These are phyloP conservation scores for Trichoderma orchidacearum DNA, from an alignment of 495 filamentous ascomycete species.

Conservation along the genomic window DNA sequence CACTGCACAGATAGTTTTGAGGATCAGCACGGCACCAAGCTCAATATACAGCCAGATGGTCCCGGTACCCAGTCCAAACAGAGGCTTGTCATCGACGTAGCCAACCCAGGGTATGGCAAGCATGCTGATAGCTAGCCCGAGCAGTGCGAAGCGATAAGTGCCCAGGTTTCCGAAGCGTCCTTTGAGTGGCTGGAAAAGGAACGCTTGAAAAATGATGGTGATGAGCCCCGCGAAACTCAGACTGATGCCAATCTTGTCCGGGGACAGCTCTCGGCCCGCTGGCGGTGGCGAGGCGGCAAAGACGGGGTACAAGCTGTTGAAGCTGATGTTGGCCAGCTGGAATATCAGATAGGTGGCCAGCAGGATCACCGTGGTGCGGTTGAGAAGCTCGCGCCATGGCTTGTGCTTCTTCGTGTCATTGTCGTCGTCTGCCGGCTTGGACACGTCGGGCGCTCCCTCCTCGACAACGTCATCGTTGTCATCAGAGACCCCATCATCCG, in stretches of 20 bases:
- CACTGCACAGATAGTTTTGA: slow-evolving; percentile 82
- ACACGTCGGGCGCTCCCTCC: slow-evolving; percentile 9
- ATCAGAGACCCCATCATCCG: slow-evolving; percentile 8
- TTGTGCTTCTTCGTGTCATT: slow-evolving; percentile 21
- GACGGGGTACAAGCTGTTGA: slow-evolving; percentile 84
- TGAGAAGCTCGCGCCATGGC: slow-evolving; percentile 44
- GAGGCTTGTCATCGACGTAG: slow-evolving; percentile 44
- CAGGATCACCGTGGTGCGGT: slow-evolving; percentile 66
- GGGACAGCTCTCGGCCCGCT: slow-evolving; percentile 58
- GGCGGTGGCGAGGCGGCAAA: slow-evolving; percentile 66
- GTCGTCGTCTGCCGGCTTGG: slow-evolving; percentile 10
- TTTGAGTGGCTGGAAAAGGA: slow-evolving; percentile 65
- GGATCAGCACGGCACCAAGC: slow-evolving; percentile 60
- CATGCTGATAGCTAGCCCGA: slow-evolving; percentile 76
- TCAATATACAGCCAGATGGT: slow-evolving; percentile 60
- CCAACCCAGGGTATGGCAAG: slow-evolving; percentile 81
- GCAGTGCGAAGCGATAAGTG: slow-evolving; percentile 65
- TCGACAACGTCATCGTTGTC: slow-evolving; percentile 25
- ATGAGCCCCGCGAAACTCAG: slow-evolving; percentile 72
- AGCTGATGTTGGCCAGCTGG: slow-evolving; percentile 76
- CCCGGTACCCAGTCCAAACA: slow-evolving; percentile 32
- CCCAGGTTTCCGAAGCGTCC: slow-evolving; percentile 72
- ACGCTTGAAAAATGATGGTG: slow-evolving; percentile 81
- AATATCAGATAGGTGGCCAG: slow-evolving; percentile 77
- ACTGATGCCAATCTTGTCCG: slow-evolving; percentile 72